Percentiles rank a stretch among this genome's conserved stretches.
These are phyloP conservation scores for Fusarium lateritium DNA, from an alignment of 2,329 filamentous ascomycete species.

Conservation along the genomic window DNA sequence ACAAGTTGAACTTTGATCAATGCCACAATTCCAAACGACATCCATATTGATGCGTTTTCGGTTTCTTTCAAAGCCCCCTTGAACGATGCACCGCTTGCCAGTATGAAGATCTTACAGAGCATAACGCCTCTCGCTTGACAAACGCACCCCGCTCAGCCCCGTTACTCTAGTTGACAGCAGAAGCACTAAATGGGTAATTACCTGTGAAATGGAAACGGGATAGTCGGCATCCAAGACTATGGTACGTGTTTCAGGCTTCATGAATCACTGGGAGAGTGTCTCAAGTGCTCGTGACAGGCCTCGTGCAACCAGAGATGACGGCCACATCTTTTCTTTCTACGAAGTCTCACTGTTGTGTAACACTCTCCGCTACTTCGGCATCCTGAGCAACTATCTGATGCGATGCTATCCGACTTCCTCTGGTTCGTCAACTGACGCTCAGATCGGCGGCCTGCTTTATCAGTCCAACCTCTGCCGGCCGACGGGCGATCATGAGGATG, in stretches of 20 bases:
- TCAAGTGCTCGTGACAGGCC: constrained; percentile 31
- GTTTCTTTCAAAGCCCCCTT: not conserved
- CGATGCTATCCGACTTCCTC: constrained; percentile 18
- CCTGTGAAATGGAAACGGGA: constrained; percentile 13
- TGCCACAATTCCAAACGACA: constrained; percentile 26
- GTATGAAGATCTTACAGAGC: constrained; percentile 30
- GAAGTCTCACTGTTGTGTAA: constrained; percentile 22
- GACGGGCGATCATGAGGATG: constrained; percentile 5
- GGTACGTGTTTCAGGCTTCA: constrained; percentile 27
- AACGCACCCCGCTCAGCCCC: constrained; percentile 8
- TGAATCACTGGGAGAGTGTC: constrained; percentile 24
- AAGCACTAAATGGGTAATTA: constrained; percentile 12
- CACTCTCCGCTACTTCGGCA: constrained; percentile 14
- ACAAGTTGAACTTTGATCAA: constrained; percentile 23
- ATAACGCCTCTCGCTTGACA: constrained; percentile 11
- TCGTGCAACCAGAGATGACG: constrained; percentile 15
- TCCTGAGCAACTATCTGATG: constrained; percentile 15
- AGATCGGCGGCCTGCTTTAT: constrained; percentile 30
- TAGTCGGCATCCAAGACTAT: constrained; percentile 14
- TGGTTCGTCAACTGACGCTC: constrained; percentile 20
- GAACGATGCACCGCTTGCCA: constrained; percentile 22
- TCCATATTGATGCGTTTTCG: constrained; percentile 6
- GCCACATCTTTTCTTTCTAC: constrained; percentile 12
- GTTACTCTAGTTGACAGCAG: constrained; percentile 5
- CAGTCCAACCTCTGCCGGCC: constrained; percentile 1